Conservation (phyloP, 2,329 filamentous ascomycete species). For the Aureobasidium sp. region DNA sequence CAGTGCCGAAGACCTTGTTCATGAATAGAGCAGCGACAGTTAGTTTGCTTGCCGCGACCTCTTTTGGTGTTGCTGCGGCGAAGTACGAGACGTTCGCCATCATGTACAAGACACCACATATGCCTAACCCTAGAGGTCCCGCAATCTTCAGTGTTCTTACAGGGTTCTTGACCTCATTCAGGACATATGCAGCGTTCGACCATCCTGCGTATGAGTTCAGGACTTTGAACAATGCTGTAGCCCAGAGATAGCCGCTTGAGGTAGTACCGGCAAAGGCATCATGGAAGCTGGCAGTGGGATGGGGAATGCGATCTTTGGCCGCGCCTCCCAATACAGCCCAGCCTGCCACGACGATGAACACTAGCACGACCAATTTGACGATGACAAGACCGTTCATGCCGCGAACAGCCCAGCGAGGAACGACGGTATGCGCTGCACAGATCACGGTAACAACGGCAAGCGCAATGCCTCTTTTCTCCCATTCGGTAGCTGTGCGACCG, state of each 20-base stretch:
- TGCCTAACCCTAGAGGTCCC: conserved; percentile 49
- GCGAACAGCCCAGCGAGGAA: conserved; percentile 17
- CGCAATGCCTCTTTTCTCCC: conserved; percentile 30
- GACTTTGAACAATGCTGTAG: conserved; percentile 57
- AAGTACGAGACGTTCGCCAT: conserved; percentile 58
- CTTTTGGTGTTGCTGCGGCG: conserved; percentile 56
- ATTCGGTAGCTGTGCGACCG: conserved; percentile 6
- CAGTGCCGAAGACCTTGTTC: conserved; percentile 46
- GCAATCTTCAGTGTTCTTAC: conserved; percentile 33
- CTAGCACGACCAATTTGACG: background rate
- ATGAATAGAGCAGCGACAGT: background rate
- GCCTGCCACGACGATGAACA: conserved; percentile 20
- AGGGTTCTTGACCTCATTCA: conserved; percentile 63
- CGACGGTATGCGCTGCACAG: conserved; percentile 30
- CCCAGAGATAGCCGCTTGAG: conserved; percentile 61
- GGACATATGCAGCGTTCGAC: conserved; percentile 59
- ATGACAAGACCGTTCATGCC: background rate
- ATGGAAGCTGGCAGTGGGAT: background rate
- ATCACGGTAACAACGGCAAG: conserved; percentile 37
- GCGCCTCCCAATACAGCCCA: conserved; percentile 27
- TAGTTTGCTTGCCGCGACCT: conserved; percentile 55
- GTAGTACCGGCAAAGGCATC: background rate
- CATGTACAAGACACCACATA: conserved; percentile 56
- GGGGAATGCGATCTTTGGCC: background rate
- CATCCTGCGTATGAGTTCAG: conserved; percentile 62